These are phyloP conservation scores for Paxillus involutus DNA, from an alignment of 768 basidiomycete species.

Conservation along the genomic window DNA sequence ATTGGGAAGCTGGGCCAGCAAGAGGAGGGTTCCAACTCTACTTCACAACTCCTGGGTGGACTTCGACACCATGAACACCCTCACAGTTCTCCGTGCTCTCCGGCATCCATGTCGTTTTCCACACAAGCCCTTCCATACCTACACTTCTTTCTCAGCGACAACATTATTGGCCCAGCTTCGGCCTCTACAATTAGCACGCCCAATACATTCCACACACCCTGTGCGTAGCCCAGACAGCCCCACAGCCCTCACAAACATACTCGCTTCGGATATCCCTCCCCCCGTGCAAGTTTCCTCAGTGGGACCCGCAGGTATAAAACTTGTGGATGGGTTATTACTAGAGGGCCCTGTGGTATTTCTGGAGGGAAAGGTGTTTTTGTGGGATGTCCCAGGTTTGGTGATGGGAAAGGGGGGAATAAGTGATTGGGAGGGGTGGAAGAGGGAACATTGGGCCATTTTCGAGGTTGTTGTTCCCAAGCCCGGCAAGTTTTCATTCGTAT, in stretches of 20 bases:
- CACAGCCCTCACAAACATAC: conserved; percentile 61
- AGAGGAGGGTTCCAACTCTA: no score
- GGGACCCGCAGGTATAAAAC: conserved; percentile 59
- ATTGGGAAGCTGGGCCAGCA: no score
- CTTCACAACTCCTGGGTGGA: no score
- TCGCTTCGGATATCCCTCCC: conserved; percentile 66
- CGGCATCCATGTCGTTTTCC: background rate
- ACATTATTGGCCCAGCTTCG: background rate
- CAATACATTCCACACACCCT: conserved; percentile 16
- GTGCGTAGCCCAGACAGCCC: conserved; percentile 18
- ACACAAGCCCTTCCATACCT: background rate
- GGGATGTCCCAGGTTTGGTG: conserved; percentile 65
- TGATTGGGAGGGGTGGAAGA: conserved; percentile 68
- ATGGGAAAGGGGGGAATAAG: conserved; percentile 10
- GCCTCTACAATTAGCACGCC: background rate
- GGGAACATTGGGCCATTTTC: conserved; percentile 77
- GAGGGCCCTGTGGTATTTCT: conserved; percentile 81
- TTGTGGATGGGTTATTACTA: conserved; percentile 77
- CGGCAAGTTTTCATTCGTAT: conserved; percentile 44
- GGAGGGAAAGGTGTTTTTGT: conserved; percentile 84
- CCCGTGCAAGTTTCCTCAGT: conserved; percentile 73
- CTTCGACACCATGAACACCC: background rate
- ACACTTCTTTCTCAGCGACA: background rate
- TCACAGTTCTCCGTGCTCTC: background rate
- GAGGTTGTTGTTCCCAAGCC: conserved; percentile 83